Base-by-base conservation (phyloP, 345 rosid genomes). In the Rhodamnia argentea region DNA sequence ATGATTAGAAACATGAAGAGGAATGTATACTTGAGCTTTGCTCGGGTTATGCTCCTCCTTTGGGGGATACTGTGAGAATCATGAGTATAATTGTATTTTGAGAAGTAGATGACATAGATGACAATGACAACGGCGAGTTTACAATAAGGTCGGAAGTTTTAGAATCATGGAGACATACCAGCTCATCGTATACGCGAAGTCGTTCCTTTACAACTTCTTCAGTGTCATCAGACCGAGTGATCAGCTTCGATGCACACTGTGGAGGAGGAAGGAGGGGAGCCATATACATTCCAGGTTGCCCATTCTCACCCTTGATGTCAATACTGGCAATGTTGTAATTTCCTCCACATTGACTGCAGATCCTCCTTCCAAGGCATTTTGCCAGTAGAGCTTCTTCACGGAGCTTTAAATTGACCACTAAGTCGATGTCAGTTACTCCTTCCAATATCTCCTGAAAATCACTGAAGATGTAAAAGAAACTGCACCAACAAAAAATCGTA, bases 231-330 rank as follows among this genome's bases (percentile, higher is more conserved):
- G 97, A 87, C 56, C 99, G 97, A 82, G 88, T 93, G 85, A 97
- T 91, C 84, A 97, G 99, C 93, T 97, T 97, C 13, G 94, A 85
- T 32, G 90, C 94, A 87, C 99, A 97, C 22, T 93, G 90, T 20
- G 95, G 90, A n/a, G 99, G 99, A 74, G 99, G 97, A 90, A 92
- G 99, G 83, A 97, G 98, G 2, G 99, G 96, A 90, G 94, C 94
- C 99, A 97, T 96, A 87, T 94, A 92, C 94, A 97, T 95, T 52
- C 94, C 92, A 5, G 99, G 94, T 87, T 87, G 93, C 82, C 92
- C 96, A 89, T 95, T 90, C 89, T 94, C 93, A 50, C 93, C 95
- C 92, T 95, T 94, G 89, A 97, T 91, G 91, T 97, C 96, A 86
- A 97, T 94, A 70, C 93, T 90, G 3, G 99, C 99, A 85, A 97